A percentile compares a stretch with the other conserved stretches of the same genome.
These are phyloP conservation scores for Peronosclerospora sorghi DNA, from an alignment of 352 stramenopile genomes.

Conservation along the genomic window DNA sequence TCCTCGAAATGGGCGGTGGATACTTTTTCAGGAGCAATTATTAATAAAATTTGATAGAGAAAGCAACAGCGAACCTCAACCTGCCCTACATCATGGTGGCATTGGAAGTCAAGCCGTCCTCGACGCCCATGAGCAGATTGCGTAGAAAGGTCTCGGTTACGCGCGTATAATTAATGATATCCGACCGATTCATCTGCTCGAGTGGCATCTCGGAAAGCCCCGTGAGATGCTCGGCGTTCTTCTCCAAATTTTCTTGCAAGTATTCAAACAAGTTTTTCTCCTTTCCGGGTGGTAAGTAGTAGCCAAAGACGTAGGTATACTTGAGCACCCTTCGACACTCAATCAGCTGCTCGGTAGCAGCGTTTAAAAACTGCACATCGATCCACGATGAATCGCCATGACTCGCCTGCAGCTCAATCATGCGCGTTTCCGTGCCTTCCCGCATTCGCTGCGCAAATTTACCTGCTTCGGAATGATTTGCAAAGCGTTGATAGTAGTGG, in stretches of 20 bases:
- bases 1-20: too few relatives aligned
- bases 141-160: conserved; percentile 89
- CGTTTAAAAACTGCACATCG: conserved; percentile 98
- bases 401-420: conserved; percentile 93
- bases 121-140: conserved; percentile 84
- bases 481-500: conserved; percentile 98
- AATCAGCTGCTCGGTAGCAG: conserved; percentile 93
- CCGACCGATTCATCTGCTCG: conserved; percentile 86
- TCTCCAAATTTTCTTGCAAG: conserved; percentile 89
- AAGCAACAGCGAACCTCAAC: too few relatives aligned
- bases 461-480: conserved; percentile 92
- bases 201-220: conserved; percentile 86
- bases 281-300: conserved; percentile 84
- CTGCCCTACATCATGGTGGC: conserved; percentile 20
- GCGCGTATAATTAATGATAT: conserved; percentile 92
- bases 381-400: conserved; percentile 89
- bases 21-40: too few relatives aligned
- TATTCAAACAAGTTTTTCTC: conserved; percentile 93
- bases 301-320: conserved; percentile 96
- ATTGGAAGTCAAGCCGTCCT: conserved; percentile 76
- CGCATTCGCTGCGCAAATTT: conserved; percentile 96
- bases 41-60: too few relatives aligned
- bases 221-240: conserved; percentile 88
- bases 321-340: conserved; percentile 97
- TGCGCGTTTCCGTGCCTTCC: conserved; percentile 90